Evolutionary conservation across 305 asterid genomes (phyloP), one percentile per base, ranked within the genome.

Genomic region (Nicotiana rustica): DNA sequence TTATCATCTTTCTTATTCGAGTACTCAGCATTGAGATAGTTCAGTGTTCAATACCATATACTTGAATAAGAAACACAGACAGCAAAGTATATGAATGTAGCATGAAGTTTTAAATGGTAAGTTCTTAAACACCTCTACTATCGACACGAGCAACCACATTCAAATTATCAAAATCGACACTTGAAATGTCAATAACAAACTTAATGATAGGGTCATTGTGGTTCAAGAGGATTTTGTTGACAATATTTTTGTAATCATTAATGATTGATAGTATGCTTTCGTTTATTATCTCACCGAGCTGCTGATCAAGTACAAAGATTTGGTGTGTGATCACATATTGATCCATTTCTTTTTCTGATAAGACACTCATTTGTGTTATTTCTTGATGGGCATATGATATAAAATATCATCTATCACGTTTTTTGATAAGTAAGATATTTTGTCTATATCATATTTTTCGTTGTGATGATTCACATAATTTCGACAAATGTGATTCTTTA

Each of bases 381-480:
- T 65, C 41, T 12, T 65, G 3, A 65, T 65, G 14, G 10, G 10
- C 70, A 1, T 65, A 13, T 9, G 2, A 2, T 5, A 29, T 29
- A 65, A 65, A 65, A 65, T 29, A 65, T 29, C 70, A 65, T 29
- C 41, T 29, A 64, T 64, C 36, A 65, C 70, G 25, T 65, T 33
- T 2, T 4, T 1, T 13, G 41, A 19, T 65, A 29, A 65, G 18
- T 29, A 15, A 65, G 44, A 65, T 29, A 65, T 12, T 29, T 2
- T 29, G 10, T 29, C n/a, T 29, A 65, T 65, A 29, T 5, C 18
- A 13, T 14, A 1, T 13, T n/a, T 17, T 56, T 56, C 19, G 5
- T 14, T 1, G 61, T 56, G 14, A 13, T 14, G 6, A 56, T 56
- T 15, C n/a, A 15, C 1, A 56, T 56, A 15, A 1, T 15, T 56